Evolutionary conservation across 371 early-diverging fungal genomes (phyloP).

Genomic region (Lichtheimia hyalospora): DNA sequence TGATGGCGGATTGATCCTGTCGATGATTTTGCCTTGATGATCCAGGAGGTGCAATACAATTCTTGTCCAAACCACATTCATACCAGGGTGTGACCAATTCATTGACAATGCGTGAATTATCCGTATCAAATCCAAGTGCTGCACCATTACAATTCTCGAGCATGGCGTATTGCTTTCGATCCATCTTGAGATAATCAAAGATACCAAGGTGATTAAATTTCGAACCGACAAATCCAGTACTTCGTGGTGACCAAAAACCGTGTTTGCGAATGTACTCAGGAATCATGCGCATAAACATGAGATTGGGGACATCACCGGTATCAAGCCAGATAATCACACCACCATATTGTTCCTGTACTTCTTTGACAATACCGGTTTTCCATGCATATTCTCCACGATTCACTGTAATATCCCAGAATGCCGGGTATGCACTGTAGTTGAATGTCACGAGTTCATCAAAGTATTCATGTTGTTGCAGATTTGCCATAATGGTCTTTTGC

Average conservation of each 20-base stretch:
- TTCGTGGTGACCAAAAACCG: conserved; percentile 50
- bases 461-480: conserved; percentile 27
- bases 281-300: conserved; percentile 38
- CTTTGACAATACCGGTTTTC: conserved; percentile 59
- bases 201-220: conserved; percentile 50
- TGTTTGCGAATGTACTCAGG: conserved; percentile 27
- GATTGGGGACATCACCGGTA: conserved; percentile 44
- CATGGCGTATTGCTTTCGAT: conserved; percentile 31
- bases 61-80: conserved; percentile 33
- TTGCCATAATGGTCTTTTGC: conserved; percentile 27
- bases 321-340: conserved; percentile 56
- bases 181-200: conserved; percentile 31
- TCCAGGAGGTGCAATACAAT: conserved; percentile 52
- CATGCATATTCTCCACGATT: conserved; percentile 59
- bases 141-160: conserved; percentile 53
- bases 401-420: conserved; percentile 49
- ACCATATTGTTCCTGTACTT: conserved; percentile 43
- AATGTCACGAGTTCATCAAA: conserved; percentile 43
- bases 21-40: conserved; percentile 52
- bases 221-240: conserved; percentile 34
- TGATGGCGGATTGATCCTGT: conserved; percentile 55
- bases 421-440: conserved; percentile 44
- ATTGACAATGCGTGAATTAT: conserved; percentile 26
- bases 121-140: conserved; percentile 46
- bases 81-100: conserved; percentile 46